phyloP scores from a whole-genome alignment of 2,329 filamentous ascomycete genomes.

The Penicillium polonicum region DNA sequence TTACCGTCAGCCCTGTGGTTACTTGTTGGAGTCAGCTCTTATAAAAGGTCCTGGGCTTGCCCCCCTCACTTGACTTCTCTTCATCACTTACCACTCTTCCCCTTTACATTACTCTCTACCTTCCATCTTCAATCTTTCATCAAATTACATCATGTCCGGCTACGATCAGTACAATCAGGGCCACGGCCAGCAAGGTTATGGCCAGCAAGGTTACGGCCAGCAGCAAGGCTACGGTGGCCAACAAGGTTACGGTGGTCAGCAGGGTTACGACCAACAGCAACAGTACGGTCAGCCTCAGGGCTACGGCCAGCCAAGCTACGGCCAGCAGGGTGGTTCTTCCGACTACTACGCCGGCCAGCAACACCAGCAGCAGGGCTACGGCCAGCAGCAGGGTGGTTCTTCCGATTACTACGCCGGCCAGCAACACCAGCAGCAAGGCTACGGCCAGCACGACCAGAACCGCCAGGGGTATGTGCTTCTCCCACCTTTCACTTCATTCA shows the following conservation, averaged over 20 bases:
- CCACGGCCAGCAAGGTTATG: conserved; percentile 17
- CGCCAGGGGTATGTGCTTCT: conserved; percentile 28
- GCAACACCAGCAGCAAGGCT: conserved; percentile 13
- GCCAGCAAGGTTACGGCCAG: background rate
- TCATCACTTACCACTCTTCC: conserved; percentile 7
- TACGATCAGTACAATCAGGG: conserved; percentile 26
- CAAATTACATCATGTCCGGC: conserved; percentile 22
- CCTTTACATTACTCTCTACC: background rate
- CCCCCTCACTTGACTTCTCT: conserved; percentile 8
- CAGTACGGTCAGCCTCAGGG: conserved; percentile 26
- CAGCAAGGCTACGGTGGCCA: conserved; percentile 23
- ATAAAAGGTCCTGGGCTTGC: conserved; percentile 1
- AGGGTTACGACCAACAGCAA: conserved; percentile 28
- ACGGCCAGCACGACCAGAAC: conserved; percentile 26
- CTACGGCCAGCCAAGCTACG: conserved; percentile 23
- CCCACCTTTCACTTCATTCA: background rate
- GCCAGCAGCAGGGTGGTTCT: conserved; percentile 17
- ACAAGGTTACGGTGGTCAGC: conserved; percentile 23
- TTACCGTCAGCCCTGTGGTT: conserved; percentile 12
- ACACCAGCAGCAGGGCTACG: conserved; percentile 21
- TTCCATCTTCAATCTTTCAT: background rate
- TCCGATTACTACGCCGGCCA: conserved; percentile 18
- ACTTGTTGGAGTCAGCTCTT: conserved; percentile 6
- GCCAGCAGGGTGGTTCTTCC: conserved; percentile 16
- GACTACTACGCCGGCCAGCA: conserved; percentile 23